Base-by-base conservation (phyloP, 345 rosid species). In the Populus deltoides region DNA sequence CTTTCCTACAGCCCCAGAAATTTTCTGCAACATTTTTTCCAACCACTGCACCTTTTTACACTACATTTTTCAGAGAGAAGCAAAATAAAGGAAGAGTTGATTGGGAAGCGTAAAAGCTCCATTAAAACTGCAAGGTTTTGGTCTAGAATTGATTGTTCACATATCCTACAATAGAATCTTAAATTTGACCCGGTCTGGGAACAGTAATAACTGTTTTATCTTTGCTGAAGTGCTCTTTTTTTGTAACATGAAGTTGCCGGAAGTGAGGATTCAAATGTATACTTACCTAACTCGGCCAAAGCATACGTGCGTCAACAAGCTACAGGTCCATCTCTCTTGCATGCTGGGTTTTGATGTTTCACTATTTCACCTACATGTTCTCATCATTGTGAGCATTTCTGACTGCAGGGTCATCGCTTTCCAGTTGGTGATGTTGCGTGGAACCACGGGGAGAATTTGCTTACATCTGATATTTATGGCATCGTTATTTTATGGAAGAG, bases 401-500 rank as follows among this genome's bases (percentile, higher is more conserved):
- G 75, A 57, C 1, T 84, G 75, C 93, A 92, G 99, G 98, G 99
- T 75, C 99, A 95, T 81, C 89, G 97, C 29, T 95, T 93, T 75
- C 97, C 98, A 0, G 97, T 93, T 18, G 83, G 86, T 76, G 90
- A 86, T 13, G 99, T 96, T 22, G 93, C 97, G 45, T 93, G 99
- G 98, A 93, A 96, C 88, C 91, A 93, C n/a, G 98, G 99, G 62
- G 98, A 96, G 82, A 93, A 96, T 83, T 88, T 92, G 74, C 80
- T 96, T 0, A 92, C 99, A 0, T 92, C 97, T n/a, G 99, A 96
- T 82, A 90, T 91, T 72, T 91, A 91, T 1, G 99, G 99, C 25
- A 78, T 93, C 49, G 99, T 96, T 63, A 96, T 96, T 71, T 93
- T 96, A n/a, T 96, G 99, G 98, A 92, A 92, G 87, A 90, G 98